Conservation (phyloP, 2,329 filamentous ascomycete genomes). For the Clarireedia monteithiana region DNA sequence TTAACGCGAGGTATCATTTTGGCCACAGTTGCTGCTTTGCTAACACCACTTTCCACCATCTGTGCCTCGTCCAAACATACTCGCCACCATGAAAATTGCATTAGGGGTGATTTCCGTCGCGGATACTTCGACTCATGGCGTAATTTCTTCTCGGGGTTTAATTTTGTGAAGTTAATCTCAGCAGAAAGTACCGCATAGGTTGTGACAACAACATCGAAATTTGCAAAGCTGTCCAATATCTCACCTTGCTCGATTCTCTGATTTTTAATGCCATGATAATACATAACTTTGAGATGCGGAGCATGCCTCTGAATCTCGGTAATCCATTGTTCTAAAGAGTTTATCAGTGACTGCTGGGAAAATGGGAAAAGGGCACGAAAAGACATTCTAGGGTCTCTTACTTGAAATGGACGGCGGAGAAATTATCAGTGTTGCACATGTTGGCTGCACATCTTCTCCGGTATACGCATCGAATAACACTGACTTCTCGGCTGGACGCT, state of each 20-base stretch:
- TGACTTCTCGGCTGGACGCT: slow-evolving; percentile 27
- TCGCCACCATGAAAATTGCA: slow-evolving; percentile 78
- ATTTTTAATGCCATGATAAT: slow-evolving; percentile 43
- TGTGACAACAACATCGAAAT: slow-evolving; percentile 53
- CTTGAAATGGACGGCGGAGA: slow-evolving; percentile 43
- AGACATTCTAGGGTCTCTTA: not conserved
- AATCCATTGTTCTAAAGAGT: slow-evolving; percentile 48
- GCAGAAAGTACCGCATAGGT: slow-evolving; percentile 64
- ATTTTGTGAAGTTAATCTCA: slow-evolving; percentile 70
- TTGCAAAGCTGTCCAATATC: slow-evolving; percentile 38
- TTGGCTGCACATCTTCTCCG: slow-evolving; percentile 37
- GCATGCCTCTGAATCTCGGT: slow-evolving; percentile 52
- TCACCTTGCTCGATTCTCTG: slow-evolving; percentile 28
- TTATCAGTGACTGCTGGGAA: not conserved
- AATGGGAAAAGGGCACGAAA: not conserved
- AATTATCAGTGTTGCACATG: slow-evolving; percentile 53
- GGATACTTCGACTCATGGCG: slow-evolving; percentile 57
- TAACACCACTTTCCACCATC: slow-evolving; percentile 87
- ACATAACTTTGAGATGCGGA: slow-evolving; percentile 45
- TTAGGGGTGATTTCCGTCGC: slow-evolving; percentile 64
- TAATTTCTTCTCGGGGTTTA: slow-evolving; percentile 60
- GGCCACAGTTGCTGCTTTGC: slow-evolving; percentile 73
- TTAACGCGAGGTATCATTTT: slow-evolving; percentile 74
- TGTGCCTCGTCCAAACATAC: slow-evolving; percentile 75
- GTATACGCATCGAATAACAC: slow-evolving; percentile 33